phyloP scores from a whole-genome alignment of 495 filamentous ascomycete genomes.

The Aspergillus panamensis region DNA sequence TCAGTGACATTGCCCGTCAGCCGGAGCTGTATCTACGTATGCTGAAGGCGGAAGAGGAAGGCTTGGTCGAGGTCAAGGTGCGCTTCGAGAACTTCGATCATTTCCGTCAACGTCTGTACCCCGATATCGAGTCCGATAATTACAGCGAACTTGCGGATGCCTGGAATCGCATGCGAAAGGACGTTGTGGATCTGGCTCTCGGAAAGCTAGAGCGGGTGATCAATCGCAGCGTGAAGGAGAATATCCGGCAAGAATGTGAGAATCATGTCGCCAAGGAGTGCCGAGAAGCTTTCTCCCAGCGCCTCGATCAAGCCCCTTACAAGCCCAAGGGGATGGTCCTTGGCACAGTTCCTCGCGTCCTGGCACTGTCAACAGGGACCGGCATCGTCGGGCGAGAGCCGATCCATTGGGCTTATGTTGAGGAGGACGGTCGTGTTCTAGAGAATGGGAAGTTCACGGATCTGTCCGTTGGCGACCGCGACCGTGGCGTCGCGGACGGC shows the following conservation, averaged over 20 bases:
- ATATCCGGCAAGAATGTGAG: slow-evolving; percentile 84
- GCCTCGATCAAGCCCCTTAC: slow-evolving; percentile 91
- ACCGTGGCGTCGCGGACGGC: slow-evolving; percentile 59
- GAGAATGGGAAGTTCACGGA: slow-evolving; percentile 85
- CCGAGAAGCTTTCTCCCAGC: slow-evolving; percentile 78
- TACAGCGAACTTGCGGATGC: slow-evolving; percentile 92
- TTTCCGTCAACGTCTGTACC: slow-evolving; percentile 69
- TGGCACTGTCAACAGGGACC: slow-evolving; percentile 75
- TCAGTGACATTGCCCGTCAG: slow-evolving; percentile 71
- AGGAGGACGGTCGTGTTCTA: slow-evolving; percentile 84
- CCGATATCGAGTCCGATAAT: slow-evolving; percentile 87
- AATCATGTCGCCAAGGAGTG: slow-evolving; percentile 78
- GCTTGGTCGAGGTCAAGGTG: slow-evolving; percentile 78
- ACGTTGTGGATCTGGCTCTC: slow-evolving; percentile 78
- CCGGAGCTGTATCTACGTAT: slow-evolving; percentile 91
- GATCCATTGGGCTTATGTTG: slow-evolving; percentile 85
- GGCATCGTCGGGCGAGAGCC: slow-evolving; percentile 72
- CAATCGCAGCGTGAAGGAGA: slow-evolving; percentile 88
- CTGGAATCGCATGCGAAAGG: slow-evolving; percentile 84
- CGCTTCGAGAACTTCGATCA: slow-evolving; percentile 68
- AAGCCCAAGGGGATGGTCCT: slow-evolving; percentile 91
- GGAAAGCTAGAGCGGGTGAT: slow-evolving; percentile 78
- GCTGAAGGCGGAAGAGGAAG: slow-evolving; percentile 94
- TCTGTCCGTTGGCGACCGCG: slow-evolving; percentile 65
- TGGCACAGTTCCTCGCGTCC: slow-evolving; percentile 82